phyloP scores from a whole-genome alignment of 169 alveolate species.

The Babesia ovis region DNA sequence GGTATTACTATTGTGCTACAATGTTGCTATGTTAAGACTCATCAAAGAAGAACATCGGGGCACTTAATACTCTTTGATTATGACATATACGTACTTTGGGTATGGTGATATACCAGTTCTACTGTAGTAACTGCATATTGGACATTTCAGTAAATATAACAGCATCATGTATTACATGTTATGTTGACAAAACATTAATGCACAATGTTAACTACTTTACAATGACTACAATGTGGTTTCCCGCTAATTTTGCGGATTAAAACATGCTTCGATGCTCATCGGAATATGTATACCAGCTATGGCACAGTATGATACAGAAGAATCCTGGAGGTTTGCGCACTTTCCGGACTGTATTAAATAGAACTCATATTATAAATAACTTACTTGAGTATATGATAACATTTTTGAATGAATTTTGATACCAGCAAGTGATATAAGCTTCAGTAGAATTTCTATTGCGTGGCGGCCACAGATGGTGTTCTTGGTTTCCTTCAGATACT shows the following conservation, averaged over 20 bases:
- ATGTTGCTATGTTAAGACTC: no score
- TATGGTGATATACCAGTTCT: no score
- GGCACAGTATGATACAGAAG: slow-evolving; percentile 91
- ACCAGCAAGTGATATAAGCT: slow-evolving; percentile 16
- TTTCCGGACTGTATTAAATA: slow-evolving; percentile 67
- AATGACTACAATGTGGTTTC: background rate
- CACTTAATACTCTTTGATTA: no score
- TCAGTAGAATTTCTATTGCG: slow-evolving; percentile 87
- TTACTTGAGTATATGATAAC: slow-evolving; percentile 76
- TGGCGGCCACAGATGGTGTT: slow-evolving; percentile 95
- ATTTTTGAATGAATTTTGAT: slow-evolving; percentile 61
- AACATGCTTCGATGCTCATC: background rate
- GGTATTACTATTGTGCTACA: no score
- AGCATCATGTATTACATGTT: no score
- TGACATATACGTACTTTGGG: no score
- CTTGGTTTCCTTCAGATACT: slow-evolving; percentile 85
- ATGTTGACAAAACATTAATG: no score
- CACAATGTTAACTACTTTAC: background rate
- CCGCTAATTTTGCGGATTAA: background rate
- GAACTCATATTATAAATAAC: background rate
- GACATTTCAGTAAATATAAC: no score
- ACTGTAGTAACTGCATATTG: no score
- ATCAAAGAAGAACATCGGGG: no score
- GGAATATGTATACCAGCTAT: slow-evolving; percentile 51
- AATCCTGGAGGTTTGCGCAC: slow-evolving; percentile 70